Base-by-base conservation (phyloP, 495 filamentous ascomycete species). In the Penicillium fimorum region DNA sequence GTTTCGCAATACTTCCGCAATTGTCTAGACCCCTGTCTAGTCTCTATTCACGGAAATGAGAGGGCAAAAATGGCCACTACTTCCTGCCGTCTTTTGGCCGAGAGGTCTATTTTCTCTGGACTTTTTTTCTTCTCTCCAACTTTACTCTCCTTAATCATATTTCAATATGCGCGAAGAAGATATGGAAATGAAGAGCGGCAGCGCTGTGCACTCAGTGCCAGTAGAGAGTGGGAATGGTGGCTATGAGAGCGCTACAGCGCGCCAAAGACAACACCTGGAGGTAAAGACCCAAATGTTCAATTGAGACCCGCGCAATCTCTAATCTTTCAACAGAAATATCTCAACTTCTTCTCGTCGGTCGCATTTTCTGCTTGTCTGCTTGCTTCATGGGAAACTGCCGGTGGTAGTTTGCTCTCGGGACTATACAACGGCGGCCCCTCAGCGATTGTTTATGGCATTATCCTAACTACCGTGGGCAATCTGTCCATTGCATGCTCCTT, bases 301-400 rank as follows among this genome's bases (percentile, higher is more conserved):
- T 47, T 42, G 55, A 41, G 55, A 41, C 27, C 15, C 22, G 20
- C n/a, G 13, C 37, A 58, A 29, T 55, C 13, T 22, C 32, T 55
- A 27, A 53, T 54, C 0, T 5, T 30, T 27, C n/a, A 30, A 37
- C 29, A 75, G 72, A 57, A 70, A 60, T 70, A 75, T 57, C 58
- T 75, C 22, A 67, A 68, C 37, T 66, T 70, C 47, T 60, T 71
- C 55, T 70, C 72, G 5, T 64, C 71, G 0, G 54, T 73, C 8
- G 69, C 64, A 35, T 70, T 75, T 32, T 69, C 69, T 3, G 58
- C 61, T 7, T 72, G 69, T 6, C 45, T 73, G 27, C 61, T 75
- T 30, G 65, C 65, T 10, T 69, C 72, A n/a, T 75, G 72, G 72
- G 70, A 73, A 48, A 51, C 66, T 3, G 49, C 61, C n/a, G 69